Conservation (phyloP, 352 stramenopile species). For the Blastocystis sp. region DNA sequence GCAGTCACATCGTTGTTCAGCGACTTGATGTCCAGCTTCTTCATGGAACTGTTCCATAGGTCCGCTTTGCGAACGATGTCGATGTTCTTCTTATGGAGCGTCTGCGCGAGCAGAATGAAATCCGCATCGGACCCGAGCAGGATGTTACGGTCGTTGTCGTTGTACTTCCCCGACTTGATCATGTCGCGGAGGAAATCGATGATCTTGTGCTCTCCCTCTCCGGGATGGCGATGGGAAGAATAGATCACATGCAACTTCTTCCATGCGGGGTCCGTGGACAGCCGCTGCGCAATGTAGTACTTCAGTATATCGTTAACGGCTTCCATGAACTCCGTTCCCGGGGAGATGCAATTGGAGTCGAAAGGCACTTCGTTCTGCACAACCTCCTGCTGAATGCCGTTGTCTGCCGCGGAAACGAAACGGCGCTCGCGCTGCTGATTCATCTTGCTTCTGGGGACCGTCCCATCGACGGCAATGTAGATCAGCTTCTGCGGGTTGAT, state of each 20-base stretch:
- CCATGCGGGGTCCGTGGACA: constrained; percentile 90
- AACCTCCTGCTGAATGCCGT: constrained; percentile 80
- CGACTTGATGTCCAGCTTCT: constrained; percentile 1
- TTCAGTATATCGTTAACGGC: constrained; percentile 81
- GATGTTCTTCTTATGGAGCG: constrained; percentile 95
- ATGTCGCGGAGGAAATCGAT: constrained; percentile 89
- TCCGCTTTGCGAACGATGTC: constrained; percentile 93
- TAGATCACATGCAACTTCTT: constrained; percentile 90
- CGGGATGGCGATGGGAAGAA: constrained; percentile 90
- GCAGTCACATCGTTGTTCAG: not conserved
- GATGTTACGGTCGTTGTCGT: constrained; percentile 90
- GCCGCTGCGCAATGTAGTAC: constrained; percentile 82
- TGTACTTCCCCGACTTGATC: constrained; percentile 85
- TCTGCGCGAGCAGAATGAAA: constrained; percentile 93
- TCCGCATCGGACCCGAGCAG: constrained; percentile 97
- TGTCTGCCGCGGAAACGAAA: constrained; percentile 16
- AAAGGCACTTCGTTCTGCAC: constrained; percentile 78
- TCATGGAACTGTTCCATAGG: constrained; percentile 78
- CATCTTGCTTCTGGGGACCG: constrained; percentile 1
- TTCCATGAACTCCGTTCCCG: constrained; percentile 94
- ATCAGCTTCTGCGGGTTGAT: constrained; percentile 59
- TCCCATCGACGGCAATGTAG: constrained; percentile 29
- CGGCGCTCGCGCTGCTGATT: not conserved
- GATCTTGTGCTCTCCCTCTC: constrained; percentile 98
- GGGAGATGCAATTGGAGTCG: constrained; percentile 98